phyloP scores from a whole-genome alignment of 2,329 filamentous ascomycete genomes.

The Trichoderma sp. region DNA sequence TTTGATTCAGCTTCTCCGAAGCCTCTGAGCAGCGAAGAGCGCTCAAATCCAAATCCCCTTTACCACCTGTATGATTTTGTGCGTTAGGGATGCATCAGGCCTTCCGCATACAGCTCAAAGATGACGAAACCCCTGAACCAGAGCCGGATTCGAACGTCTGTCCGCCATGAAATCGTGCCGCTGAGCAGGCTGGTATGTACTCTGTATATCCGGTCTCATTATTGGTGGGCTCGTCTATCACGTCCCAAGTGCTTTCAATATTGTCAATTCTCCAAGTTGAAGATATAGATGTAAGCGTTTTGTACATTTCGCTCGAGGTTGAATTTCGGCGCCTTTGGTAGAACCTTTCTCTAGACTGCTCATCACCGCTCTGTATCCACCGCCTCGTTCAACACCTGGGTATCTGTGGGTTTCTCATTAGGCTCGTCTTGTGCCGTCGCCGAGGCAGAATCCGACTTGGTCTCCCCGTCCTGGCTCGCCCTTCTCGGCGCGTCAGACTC shows the following conservation, averaged over 20 bases:
- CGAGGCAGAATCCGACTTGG: slow-evolving; percentile 44
- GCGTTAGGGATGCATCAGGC: slow-evolving; percentile 1
- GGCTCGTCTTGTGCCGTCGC: slow-evolving; percentile 44
- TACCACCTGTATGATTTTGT: not conserved
- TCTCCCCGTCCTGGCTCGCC: slow-evolving; percentile 52
- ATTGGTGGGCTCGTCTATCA: not conserved
- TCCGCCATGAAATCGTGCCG: not conserved
- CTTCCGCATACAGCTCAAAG: not conserved
- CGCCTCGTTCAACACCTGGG: slow-evolving; percentile 27
- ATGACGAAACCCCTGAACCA: not conserved
- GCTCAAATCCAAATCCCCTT: not conserved
- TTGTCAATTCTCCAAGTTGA: slow-evolving; percentile 13
- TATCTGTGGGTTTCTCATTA: slow-evolving; percentile 31
- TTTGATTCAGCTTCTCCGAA: not conserved
- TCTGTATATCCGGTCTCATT: not conserved
- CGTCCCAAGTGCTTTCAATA: not conserved
- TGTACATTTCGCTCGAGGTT: not conserved
- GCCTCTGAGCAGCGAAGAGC: not conserved
- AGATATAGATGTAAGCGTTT: not conserved
- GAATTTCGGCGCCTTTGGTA: not conserved
- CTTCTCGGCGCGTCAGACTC: slow-evolving; percentile 51
- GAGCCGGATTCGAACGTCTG: slow-evolving; percentile 17
- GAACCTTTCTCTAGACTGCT: not conserved
- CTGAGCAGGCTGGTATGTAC: not conserved
- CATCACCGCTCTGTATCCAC: slow-evolving; percentile 38